Percentiles rank a stretch among this genome's conserved stretches.
These are phyloP conservation scores for Ocimum tenuiflorum DNA, from an alignment of 257 asterid genomes.

Conservation along the genomic window DNA sequence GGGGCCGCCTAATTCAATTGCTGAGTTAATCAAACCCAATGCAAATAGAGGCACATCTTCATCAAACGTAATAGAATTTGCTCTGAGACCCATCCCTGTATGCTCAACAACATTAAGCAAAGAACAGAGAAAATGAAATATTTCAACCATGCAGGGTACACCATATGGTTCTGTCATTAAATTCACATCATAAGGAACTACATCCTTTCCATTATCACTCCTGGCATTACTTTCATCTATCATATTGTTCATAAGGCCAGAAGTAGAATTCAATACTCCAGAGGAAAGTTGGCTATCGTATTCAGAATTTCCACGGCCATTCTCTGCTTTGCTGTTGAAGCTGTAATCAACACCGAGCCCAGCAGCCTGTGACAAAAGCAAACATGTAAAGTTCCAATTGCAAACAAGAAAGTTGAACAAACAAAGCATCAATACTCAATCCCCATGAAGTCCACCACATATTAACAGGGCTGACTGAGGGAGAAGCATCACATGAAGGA, in stretches of 20 bases:
- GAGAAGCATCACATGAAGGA: background rate
- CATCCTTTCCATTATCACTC: slow-evolving; percentile 46
- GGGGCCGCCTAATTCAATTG: slow-evolving; percentile 84
- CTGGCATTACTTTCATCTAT: slow-evolving; percentile 45
- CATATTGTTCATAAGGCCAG: slow-evolving; percentile 40
- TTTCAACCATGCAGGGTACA: slow-evolving; percentile 91
- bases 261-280: slow-evolving; percentile 46
- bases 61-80: slow-evolving; percentile 77
- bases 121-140: slow-evolving; percentile 87
- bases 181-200: slow-evolving; percentile 66
- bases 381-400: slow-evolving; percentile 11
- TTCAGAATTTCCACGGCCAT: slow-evolving; percentile 56
- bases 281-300: slow-evolving; percentile 49
- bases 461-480: too few relatives aligned
- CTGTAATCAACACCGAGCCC: slow-evolving; percentile 46
- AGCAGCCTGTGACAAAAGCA: slow-evolving; percentile 37
- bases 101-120: slow-evolving; percentile 79
- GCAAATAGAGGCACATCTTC: slow-evolving; percentile 94
- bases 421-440: slow-evolving; percentile 7
- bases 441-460: slow-evolving; percentile 5
- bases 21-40: slow-evolving; percentile 85
- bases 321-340: slow-evolving; percentile 52
- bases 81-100: slow-evolving; percentile 64
- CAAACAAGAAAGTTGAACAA: slow-evolving; percentile 12
- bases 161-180: slow-evolving; percentile 90